Evolutionary conservation across 306 rosid genomes (phyloP).

Genomic region (Sicyos edulis): DNA sequence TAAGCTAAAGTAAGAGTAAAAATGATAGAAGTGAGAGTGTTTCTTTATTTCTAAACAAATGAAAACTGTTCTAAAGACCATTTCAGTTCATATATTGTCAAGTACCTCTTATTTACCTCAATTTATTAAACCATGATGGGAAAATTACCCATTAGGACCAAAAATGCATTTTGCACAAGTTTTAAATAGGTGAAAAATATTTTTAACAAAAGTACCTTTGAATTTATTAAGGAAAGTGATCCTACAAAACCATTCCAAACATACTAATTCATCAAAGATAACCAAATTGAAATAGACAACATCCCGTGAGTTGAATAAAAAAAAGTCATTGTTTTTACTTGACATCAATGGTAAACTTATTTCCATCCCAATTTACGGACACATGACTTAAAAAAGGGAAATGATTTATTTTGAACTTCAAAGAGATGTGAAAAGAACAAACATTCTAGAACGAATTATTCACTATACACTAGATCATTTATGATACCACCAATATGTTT

Average conservation of each 20-base stretch:
- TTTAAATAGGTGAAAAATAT: too few relatives aligned
- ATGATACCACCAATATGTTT: conserved; percentile 1
- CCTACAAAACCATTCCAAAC: neutral
- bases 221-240: too few relatives aligned
- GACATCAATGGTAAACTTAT: neutral
- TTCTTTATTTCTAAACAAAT: too few relatives aligned
- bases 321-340: neutral
- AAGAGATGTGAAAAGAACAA: neutral
- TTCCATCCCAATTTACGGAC: neutral
- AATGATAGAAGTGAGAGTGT: too few relatives aligned
- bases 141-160: too few relatives aligned
- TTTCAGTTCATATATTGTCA: too few relatives aligned
- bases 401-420: neutral
- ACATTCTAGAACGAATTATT: neutral
- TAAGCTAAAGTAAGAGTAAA: too few relatives aligned
- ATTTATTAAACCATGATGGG: too few relatives aligned
- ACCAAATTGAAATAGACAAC: neutral
- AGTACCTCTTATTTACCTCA: too few relatives aligned
- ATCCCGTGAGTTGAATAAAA: neutral
- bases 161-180: too few relatives aligned
- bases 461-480: neutral
- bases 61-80: too few relatives aligned
- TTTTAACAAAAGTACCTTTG: too few relatives aligned
- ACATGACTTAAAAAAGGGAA: neutral
- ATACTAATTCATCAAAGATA: conserved; percentile 7